Conservation (phyloP, 148 eudicot genomes). For the Nepenthes mirabilis region DNA sequence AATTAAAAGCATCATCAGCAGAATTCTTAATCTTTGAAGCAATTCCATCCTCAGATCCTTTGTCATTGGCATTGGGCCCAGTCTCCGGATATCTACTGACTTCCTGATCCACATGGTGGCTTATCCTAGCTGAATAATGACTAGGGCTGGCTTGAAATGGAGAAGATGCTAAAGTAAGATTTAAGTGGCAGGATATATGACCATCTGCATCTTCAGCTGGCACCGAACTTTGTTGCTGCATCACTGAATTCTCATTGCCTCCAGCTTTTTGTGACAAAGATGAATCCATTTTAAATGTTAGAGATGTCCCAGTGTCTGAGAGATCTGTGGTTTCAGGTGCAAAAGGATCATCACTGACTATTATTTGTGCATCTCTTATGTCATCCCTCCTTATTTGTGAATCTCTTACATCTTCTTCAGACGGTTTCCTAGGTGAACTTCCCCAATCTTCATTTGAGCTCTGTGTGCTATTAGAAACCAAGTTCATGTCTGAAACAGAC, state of each 20-base stretch:
- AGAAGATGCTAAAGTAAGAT: constrained; percentile 75
- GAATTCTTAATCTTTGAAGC: constrained; percentile 11
- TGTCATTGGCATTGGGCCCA: constrained; percentile 10
- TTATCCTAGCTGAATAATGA: constrained; percentile 20
- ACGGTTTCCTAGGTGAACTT: constrained; percentile 37
- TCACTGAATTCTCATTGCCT: constrained; percentile 23
- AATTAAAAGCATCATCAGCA: constrained; percentile 13
- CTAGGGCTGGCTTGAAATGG: constrained; percentile 28
- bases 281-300: constrained; percentile 44
- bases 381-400: too few relatives aligned
- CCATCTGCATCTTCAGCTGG: constrained; percentile 50
- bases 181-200: constrained; percentile 53
- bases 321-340: constrained; percentile 47
- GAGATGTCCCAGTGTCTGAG: constrained; percentile 53
- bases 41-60: constrained; percentile 14
- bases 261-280: constrained; percentile 32
- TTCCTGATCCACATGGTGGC: constrained; percentile 19
- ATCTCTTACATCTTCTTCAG: constrained; percentile 18
- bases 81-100: constrained; percentile 18
- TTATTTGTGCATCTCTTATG: constrained; percentile 28
- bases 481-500: constrained; percentile 59
- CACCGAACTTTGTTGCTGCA: constrained; percentile 28
- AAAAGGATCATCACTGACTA: constrained; percentile 22
- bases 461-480: constrained; percentile 74
- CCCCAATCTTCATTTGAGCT: constrained; percentile 68